These are phyloP conservation scores for Neonectria magnoliae DNA, from an alignment of 2,329 filamentous ascomycete species.

Conservation along the genomic window DNA sequence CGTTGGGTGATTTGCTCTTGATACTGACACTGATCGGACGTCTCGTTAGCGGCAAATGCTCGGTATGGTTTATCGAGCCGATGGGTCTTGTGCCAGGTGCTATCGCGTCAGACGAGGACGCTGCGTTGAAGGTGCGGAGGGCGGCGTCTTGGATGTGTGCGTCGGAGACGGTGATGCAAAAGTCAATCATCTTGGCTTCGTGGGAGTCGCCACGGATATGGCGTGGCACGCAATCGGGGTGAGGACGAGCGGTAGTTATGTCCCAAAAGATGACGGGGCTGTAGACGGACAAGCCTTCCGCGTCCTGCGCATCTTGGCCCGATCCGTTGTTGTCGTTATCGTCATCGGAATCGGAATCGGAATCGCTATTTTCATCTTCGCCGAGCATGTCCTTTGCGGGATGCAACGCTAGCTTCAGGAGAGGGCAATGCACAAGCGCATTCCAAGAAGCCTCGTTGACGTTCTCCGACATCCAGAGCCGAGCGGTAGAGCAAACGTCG, in stretches of 20 bases:
- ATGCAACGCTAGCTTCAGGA: conserved; percentile 3
- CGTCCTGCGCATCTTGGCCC: not conserved
- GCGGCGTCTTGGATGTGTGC: conserved; percentile 4
- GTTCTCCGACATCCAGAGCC: not conserved
- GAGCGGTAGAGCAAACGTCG: not conserved
- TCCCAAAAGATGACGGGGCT: conserved; percentile 2
- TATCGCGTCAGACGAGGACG: not conserved
- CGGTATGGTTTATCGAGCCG: not conserved
- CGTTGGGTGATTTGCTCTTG: not conserved
- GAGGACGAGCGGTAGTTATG: conserved; percentile 3
- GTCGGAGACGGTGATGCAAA: conserved; percentile 6
- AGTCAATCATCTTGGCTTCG: conserved; percentile 10
- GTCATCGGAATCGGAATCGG: not conserved
- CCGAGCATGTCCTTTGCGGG: not conserved
- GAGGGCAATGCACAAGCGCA: conserved; percentile 1
- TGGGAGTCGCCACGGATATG: not conserved
- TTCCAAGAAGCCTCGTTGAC: not conserved
- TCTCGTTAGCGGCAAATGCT: not conserved
- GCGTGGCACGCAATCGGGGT: not conserved
- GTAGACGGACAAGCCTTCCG: not conserved
- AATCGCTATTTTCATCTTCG: not conserved
- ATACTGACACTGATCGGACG: conserved; percentile 10
- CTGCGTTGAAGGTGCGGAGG: not conserved
- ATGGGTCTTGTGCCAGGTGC: not conserved
- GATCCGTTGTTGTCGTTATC: not conserved